Base-by-base conservation (phyloP, 495 filamentous ascomycete species). In the Penicillium robsamsonii region DNA sequence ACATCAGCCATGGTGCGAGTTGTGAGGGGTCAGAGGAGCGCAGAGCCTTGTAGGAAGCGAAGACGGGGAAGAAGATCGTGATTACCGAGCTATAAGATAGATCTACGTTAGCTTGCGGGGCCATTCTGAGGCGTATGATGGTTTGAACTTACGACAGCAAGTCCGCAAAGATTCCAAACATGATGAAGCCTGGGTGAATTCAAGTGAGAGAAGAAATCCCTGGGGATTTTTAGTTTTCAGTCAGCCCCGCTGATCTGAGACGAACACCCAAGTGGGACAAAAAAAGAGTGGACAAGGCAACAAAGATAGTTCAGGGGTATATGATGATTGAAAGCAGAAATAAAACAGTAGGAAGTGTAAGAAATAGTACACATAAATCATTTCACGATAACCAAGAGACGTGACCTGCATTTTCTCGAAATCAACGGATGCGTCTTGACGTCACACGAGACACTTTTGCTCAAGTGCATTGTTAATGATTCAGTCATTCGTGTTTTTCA, bases 1-100 rank as follows among this genome's bases (percentile, higher is more conserved):
- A 99, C 88, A 97, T 97, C 50, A 99, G 82, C 94, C 94, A 99
- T 92, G 94, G 94, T 59, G 91, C 89, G 27, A 97, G 81, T 66
- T 93, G 89, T 31, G 90, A 85, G 15, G 93, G 93, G 72, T 96
- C 89, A 42, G 88, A 87, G 20, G 91, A 91, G 70, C 92, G 91
- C 62, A 99, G 89, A 38, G 94, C 95, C 79, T 97, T 97, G 83
- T 96, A 97, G 55, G 92, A 96, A 55, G 93, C 93, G 75, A 96
- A 99, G 50, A 96, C 83, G 56, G 94, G 94, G 75, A 99, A 92
- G 70, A 96, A 82, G 68, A 97, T 92, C 55, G 91, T 94, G 53
- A 90, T 84, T 66, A 94, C 74, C 54, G 92, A 96, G 75, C 77
- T 73, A 57, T 40, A 22, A 30, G 47, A 57, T 30, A 55, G 11